Percentiles rank a stretch among this genome's conserved stretches.
Conservation (phyloP, 2,329 filamentous ascomycete genomes). For the Scopulariopsis brevicaulis region DNA sequence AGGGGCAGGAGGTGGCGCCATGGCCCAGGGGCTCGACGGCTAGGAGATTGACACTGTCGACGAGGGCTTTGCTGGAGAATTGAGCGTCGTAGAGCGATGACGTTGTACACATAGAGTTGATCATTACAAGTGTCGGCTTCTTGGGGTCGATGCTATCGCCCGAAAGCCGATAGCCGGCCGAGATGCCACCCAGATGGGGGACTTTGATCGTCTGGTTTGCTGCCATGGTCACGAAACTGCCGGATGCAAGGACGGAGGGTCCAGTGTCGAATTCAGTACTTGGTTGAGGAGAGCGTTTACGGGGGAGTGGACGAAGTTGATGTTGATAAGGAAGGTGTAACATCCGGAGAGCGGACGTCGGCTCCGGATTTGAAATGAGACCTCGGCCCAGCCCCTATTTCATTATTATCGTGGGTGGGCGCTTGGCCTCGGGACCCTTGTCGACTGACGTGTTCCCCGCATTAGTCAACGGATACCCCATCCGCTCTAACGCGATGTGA, state of each 20-base stretch:
- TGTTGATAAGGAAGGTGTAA: not conserved
- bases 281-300: not conserved
- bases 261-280: not conserved
- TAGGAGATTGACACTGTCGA: slow-evolving; percentile 31
- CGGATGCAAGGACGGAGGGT: not conserved
- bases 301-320: not conserved
- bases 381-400: not conserved
- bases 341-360: no score
- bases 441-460: not conserved
- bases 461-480: not conserved
- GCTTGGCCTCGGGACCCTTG: not conserved
- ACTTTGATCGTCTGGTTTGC: slow-evolving; percentile 28
- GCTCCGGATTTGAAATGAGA: not conserved
- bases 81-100: slow-evolving; percentile 31
- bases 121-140: slow-evolving; percentile 38
- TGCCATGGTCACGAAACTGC: slow-evolving; percentile 15
- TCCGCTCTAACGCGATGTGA: not conserved
- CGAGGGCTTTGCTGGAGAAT: slow-evolving; percentile 26
- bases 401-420: not conserved
- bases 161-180: slow-evolving; percentile 30
- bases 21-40: slow-evolving; percentile 42
- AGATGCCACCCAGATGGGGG: slow-evolving; percentile 34
- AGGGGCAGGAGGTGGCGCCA: slow-evolving; percentile 28
- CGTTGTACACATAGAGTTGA: slow-evolving; percentile 41
- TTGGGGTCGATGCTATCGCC: slow-evolving; percentile 29